Base-by-base conservation (phyloP, 805 yeast genomes). In the Metschnikowia anglica region DNA sequence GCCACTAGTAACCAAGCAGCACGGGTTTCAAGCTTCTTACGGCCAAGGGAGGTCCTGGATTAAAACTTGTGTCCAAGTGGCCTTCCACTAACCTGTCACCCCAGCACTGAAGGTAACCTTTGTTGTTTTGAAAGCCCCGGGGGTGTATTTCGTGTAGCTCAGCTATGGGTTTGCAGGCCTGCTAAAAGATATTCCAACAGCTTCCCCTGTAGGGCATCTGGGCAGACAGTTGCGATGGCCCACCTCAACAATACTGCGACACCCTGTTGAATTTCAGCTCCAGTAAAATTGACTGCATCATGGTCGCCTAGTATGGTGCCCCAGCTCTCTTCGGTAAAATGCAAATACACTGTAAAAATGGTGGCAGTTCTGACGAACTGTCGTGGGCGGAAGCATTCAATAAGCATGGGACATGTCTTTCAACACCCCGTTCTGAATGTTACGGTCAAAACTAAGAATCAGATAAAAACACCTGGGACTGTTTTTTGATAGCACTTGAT, bases 41-140 rank as follows among this genome's bases (percentile, higher is more conserved):
- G n/a, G n/a, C n/a, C n/a, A n/a, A n/a, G n/a, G n/a, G n/a, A n/a
- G n/a, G n/a, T n/a, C n/a, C n/a, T n/a, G n/a, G n/a, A n/a, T n/a
- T n/a, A n/a, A n/a, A n/a, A n/a, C n/a, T n/a, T 27, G 43, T 39
- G 43, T 17, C 43, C 43, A 13, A 28, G 20, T 24, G 21, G 34
- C n/a, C 24, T 28, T 27, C 43, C 38, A 5, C 34, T 20, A 20
- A 26, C 23, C 12, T 39, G 43, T 16, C 80, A 81, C 52, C 56
- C 68, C 3, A 73, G 61, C 0, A 70, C 67, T 3, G 68, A 77
- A 2, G 65, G 59, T 1, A 81, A 88, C 60, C 59, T 60, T 2
- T 70, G 75, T 44, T 70, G 74, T 44, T 70, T 66, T 48, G 75
- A 70, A 43, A 49, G 56, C 34, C 70, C 70, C 10, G 62, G 65